phyloP scores from a whole-genome alignment of 75 land plant species.

The Cryptomeria japonica region DNA sequence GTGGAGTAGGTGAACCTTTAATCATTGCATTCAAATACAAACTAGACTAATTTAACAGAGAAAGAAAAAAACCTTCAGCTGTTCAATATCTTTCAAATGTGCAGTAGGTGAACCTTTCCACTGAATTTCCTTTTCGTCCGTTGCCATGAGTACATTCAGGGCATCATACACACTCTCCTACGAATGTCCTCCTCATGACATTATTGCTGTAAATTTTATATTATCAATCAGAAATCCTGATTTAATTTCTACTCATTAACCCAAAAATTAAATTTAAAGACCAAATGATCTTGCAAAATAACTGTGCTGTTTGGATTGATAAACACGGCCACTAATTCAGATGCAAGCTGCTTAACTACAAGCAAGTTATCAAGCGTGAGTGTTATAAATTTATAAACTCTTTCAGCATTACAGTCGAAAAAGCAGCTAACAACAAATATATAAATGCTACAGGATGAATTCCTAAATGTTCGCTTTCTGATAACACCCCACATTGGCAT shows the following conservation, averaged over 20 bases:
- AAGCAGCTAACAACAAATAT: background rate
- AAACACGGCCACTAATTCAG: conserved; percentile 11
- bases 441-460: background rate
- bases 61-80: conserved; percentile 43
- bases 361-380: conserved; percentile 1
- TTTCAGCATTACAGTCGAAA: background rate
- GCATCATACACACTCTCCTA: conserved; percentile 69
- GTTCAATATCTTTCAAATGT: conserved; percentile 31
- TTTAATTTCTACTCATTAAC: background rate
- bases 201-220: conserved; percentile 35
- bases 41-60: background rate
- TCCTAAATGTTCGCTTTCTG: background rate
- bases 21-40: background rate
- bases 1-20: conserved; percentile 49
- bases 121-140: conserved; percentile 64
- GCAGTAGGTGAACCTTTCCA: conserved; percentile 62
- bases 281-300: background rate
- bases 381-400: background rate
- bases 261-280: background rate
- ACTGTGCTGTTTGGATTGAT: background rate
- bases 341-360: conserved; percentile 1
- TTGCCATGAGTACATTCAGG: conserved; percentile 64
- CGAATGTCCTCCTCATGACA: conserved; percentile 70
- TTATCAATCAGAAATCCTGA: background rate
- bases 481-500: background rate